Base-by-base conservation (phyloP, 371 early-diverging fungal species). In the Mortierella sp. region DNA sequence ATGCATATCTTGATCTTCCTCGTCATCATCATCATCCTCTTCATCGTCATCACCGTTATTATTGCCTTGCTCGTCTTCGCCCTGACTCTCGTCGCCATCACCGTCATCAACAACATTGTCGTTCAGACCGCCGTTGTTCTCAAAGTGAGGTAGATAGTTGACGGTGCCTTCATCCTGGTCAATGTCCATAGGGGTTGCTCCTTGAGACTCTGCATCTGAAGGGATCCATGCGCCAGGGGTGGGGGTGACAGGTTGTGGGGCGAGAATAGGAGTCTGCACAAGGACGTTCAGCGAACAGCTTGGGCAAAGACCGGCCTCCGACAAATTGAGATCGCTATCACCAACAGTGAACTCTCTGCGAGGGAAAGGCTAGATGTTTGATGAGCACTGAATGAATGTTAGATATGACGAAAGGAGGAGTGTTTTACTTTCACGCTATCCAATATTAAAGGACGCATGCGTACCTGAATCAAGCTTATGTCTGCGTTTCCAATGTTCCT, bases 231-330 rank as follows among this genome's bases (percentile, higher is more conserved):
- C 75, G 14, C 77, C 77, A n/a, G 87, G 87, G 2, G n/a, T 73
- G 24, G 87, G 87, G 9, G 34, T 73, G 34, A 82, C 70, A 13
- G 82, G 87, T 47, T 80, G 80, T 38, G 87, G 82, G 26, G 87
- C 80, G 3, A 73, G 77, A 34, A 82, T 82, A 16, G 87, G 82
- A 0, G 80, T 70, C 68, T 79, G 82, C 1, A 86, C 78, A 63
- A 78, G 77, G 19, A 86, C 87, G 58, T 82, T 86, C 54, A 86
- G 72, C 16, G 87, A 86, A 52, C 87, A 86, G 55, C 87, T 86
- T 2, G 87, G 87, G 28, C 80, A 80, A 9, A 86, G 60, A 13
- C 78, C 80, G 0, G 78, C 82, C 8, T 74, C 82, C 2, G 44
- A 44, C 60, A 86, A 31, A 10, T 82, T 80, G 19, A 80, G 80